phyloP scores from a whole-genome alignment of 2,329 filamentous ascomycete species.

The Decorospora gaudefroyi region DNA sequence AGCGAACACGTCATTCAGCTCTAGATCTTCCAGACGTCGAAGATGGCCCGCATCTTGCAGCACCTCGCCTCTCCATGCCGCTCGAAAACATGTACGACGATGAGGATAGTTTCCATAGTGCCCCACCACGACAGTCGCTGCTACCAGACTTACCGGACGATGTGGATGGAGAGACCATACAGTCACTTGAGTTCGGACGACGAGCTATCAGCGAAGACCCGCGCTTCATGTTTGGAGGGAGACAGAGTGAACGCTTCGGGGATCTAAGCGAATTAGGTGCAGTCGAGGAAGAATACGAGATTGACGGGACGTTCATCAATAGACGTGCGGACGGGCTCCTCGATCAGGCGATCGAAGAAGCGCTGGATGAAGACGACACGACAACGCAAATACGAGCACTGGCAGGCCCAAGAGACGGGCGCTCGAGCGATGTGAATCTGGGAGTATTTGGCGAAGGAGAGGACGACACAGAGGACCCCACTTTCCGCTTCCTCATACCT shows the following conservation, averaged over 20 bases:
- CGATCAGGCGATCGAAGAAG: slow-evolving; percentile 44
- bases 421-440: slow-evolving; percentile 38
- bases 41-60: slow-evolving; percentile 51
- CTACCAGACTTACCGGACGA: slow-evolving; percentile 45
- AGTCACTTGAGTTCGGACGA: slow-evolving; percentile 55
- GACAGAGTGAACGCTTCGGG: slow-evolving; percentile 58
- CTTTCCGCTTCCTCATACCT: slow-evolving; percentile 47
- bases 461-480: slow-evolving; percentile 46
- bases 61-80: slow-evolving; percentile 50
- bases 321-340: slow-evolving; percentile 46
- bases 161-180: slow-evolving; percentile 51
- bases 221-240: slow-evolving; percentile 50
- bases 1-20: slow-evolving; percentile 38
- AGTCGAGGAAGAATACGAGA: slow-evolving; percentile 44
- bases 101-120: slow-evolving; percentile 49
- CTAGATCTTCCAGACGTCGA: slow-evolving; percentile 54
- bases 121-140: slow-evolving; percentile 46
- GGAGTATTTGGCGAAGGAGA: slow-evolving; percentile 42
- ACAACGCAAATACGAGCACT: slow-evolving; percentile 37
- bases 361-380: slow-evolving; percentile 37
- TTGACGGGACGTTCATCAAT: slow-evolving; percentile 51
- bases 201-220: slow-evolving; percentile 48
- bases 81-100: slow-evolving; percentile 52
- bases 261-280: slow-evolving; percentile 50
- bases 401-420: slow-evolving; percentile 38